Conservation (phyloP, 2,329 filamentous ascomycete species). For the Fusarium sp. region DNA sequence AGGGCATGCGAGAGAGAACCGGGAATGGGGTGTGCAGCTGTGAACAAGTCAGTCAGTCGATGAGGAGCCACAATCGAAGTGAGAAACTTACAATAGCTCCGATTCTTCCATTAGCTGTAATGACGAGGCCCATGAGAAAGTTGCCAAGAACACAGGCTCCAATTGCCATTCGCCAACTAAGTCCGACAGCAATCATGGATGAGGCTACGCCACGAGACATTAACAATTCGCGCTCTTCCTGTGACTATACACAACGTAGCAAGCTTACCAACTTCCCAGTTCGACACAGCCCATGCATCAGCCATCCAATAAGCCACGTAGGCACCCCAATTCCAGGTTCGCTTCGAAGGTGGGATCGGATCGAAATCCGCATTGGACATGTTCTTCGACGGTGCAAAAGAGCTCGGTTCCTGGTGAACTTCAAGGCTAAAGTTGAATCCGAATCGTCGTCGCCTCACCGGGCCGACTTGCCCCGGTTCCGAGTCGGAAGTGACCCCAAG, state of each 20-base stretch:
- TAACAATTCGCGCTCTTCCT: not conserved
- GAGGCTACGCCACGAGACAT: constrained; percentile 1
- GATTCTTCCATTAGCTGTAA: constrained; percentile 17
- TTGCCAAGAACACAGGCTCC: constrained; percentile 21
- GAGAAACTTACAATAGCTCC: constrained; percentile 16
- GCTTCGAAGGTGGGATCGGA: constrained; percentile 15
- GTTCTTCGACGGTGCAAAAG: constrained; percentile 11
- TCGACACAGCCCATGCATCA: constrained; percentile 21
- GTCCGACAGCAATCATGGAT: constrained; percentile 16
- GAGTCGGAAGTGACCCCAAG: constrained; percentile 12
- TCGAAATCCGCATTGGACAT: constrained; percentile 13
- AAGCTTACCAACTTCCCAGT: constrained; percentile 23
- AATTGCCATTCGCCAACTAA: constrained; percentile 22
- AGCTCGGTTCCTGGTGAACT: constrained; percentile 13
- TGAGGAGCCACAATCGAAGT: not conserved
- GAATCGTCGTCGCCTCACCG: constrained; percentile 4
- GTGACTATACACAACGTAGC: no score
- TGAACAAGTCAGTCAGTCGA: not conserved
- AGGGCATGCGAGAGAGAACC: constrained; percentile 16
- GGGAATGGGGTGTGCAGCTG: constrained; percentile 18
- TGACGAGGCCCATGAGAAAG: constrained; percentile 17
- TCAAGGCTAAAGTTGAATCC: constrained; percentile 18
- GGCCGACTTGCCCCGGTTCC: constrained; percentile 3
- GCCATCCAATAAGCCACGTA: constrained; percentile 22
- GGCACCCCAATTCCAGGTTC: constrained; percentile 20